Base-by-base conservation (phyloP, 1,284 basidiomycete genomes). In the Leccinum fallax region DNA sequence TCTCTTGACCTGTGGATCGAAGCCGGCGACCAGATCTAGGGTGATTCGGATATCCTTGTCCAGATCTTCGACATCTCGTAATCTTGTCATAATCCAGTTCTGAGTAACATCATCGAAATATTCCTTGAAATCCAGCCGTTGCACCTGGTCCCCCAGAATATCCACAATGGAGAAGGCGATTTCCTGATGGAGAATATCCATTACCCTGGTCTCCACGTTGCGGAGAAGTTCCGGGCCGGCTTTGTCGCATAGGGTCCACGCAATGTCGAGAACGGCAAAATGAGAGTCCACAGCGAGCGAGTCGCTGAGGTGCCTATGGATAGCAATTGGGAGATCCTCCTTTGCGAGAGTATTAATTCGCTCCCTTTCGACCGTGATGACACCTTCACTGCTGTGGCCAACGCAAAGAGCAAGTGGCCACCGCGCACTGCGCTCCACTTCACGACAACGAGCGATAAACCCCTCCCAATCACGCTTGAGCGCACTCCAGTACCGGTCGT, bases 381-480 rank as follows among this genome's bases (percentile, higher is more conserved):
- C 75, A 38, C 83, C 82, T 43, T 83, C 79, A 53, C 69, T 72
- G 21, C 80, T 73, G 46, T 80, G 79, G 36, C 83, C 81, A 28
- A 81, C 71, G 38, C 86, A 88, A 38, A 94, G 79, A 13, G 83
- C 81, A 15, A 96, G 80, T 0, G 94, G 93, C 89, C 92, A 93
- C 53, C 94, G 84, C 24, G 90, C 92, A 66, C 87, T 87, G 54
- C 91, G 87, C 76, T 97, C 94, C 13, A 94, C 81, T 68, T 95
- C 93, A 61, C 92, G 86, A 68, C 93, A 94, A 49, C 93, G 84
- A 13, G 95, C 90, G 65, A 96, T 87, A 70, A 97, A 93, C 2
- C 94, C 93, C 69, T 97, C 91, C 94, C 95, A 97, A 69, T 97
- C 94, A 46, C 92, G 80, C 74, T 94, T 95, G 65, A 96, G 77